Evolutionary conservation across 2,329 filamentous ascomycete genomes (phyloP), one percentile per base, ranked within the genome.

Genomic region (Rugonectria rugulosa): DNA sequence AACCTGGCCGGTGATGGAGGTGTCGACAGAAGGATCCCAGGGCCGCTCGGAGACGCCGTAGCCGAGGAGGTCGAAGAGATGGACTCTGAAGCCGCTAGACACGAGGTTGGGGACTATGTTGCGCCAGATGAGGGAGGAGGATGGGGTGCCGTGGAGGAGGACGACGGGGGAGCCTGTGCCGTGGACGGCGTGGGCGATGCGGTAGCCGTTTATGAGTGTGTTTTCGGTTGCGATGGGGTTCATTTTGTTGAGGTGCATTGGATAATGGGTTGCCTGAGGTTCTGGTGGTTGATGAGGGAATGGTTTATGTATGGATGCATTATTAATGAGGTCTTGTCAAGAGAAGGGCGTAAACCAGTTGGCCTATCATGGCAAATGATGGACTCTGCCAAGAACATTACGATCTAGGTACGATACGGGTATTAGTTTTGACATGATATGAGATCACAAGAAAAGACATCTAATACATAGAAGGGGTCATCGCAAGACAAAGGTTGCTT

Each of bases 121-220:
- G n/a, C 68, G 63, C 70, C 68, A 73, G 4, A 73, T 72, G 2
- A 73, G 65, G 2, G 70, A 73, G 2, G 70, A 72, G 2, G 70
- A 73, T 0, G 71, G 70, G 0, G 70, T 73, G 38, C 70, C 70
- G 32, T 73, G 71, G 14, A 73, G 50, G 27, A 73, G 60, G 17
- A 73, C 62, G 8, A 72, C 52, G 6, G 68, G 70, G 1, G 62
- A 50, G 8, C 67, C 67, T 0, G 46, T 38, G 12, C 70, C 69
- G 20, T 67, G 63, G 20, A 69, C 45, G 12, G 68, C 68, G 21
- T 72, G 69, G 19, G 67, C 64, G 31, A 73, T 61, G 10, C 67
- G 68, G 38, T 44, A 57, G 8, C 65, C 59, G 3, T 64, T 62
- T 36, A 73, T 56, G 4, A 73, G 56, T 5, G 57, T 44, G 27